These are phyloP conservation scores for Penicillium samsonianum DNA, from an alignment of 495 filamentous ascomycete genomes.

Conservation along the genomic window DNA sequence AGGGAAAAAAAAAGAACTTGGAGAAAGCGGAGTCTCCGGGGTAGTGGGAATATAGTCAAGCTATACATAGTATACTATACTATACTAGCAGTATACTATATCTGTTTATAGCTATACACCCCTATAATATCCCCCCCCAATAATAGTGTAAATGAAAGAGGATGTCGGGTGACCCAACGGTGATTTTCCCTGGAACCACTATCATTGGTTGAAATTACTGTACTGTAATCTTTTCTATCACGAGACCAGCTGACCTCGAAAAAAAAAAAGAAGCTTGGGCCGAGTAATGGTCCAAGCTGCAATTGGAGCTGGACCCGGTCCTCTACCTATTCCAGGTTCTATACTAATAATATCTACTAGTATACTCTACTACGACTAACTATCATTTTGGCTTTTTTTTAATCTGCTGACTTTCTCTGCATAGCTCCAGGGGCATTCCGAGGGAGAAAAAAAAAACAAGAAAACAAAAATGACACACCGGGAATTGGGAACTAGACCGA, in stretches of 20 bases:
- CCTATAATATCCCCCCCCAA: background rate
- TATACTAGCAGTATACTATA: no score
- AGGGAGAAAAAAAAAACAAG: background rate
- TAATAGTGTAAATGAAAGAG: background rate
- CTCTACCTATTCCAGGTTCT: background rate
- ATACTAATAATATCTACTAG: background rate
- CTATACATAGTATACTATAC: background rate
- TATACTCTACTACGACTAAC: no score
- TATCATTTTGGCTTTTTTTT: no score
- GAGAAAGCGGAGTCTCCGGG: slow-evolving; percentile 13
- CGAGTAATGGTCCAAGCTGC: slow-evolving; percentile 10
- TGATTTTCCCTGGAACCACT: slow-evolving; percentile 29
- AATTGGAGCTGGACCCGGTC: slow-evolving; percentile 3
- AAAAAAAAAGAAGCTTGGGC: slow-evolving; percentile 25
- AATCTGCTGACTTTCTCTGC: background rate
- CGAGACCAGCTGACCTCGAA: slow-evolving; percentile 26
- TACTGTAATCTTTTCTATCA: slow-evolving; percentile 4
- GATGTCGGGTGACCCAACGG: slow-evolving; percentile 37
- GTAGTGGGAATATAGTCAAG: slow-evolving; percentile 1
- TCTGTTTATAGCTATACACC: background rate
- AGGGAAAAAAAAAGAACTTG: background rate
- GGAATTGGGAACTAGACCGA: slow-evolving; percentile 1
- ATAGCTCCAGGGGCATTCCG: background rate
- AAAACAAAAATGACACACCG: slow-evolving; percentile 1
- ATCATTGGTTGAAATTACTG: slow-evolving; percentile 21